These are phyloP conservation scores for Pseudocercospora fijiensis DNA, from an alignment of 2,329 filamentous ascomycete genomes.

Conservation along the genomic window DNA sequence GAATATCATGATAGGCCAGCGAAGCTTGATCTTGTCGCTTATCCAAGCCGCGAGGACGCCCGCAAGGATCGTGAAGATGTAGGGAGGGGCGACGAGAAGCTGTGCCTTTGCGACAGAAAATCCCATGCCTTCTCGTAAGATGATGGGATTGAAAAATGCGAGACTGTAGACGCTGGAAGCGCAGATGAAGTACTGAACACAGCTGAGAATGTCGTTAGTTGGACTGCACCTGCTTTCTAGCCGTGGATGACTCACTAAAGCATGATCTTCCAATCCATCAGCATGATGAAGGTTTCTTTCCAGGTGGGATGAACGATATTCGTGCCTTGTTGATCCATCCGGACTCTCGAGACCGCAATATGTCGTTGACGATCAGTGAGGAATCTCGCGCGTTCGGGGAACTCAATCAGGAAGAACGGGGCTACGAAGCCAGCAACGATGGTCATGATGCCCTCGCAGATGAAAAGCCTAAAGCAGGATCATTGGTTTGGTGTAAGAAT, in stretches of 20 bases:
- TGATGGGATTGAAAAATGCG: conserved; percentile 73
- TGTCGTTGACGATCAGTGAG: conserved; percentile 16
- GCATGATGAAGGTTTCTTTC: conserved; percentile 6
- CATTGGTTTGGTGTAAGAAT: not conserved
- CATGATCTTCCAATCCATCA: conserved; percentile 19
- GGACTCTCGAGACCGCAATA: conserved; percentile 19
- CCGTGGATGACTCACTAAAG: conserved; percentile 26
- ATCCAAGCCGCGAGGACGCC: conserved; percentile 3
- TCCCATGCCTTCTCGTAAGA: conserved; percentile 57
- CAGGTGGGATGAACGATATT: conserved; percentile 13
- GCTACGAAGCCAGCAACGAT: conserved; percentile 9
- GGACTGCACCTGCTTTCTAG: not conserved
- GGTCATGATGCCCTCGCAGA: conserved; percentile 16
- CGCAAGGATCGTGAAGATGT: conserved; percentile 6
- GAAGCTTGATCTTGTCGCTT: conserved; percentile 13
- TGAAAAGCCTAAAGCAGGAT: not conserved
- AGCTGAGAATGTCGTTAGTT: conserved; percentile 18
- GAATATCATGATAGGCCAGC: conserved; percentile 61
- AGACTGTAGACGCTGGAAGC: conserved; percentile 6
- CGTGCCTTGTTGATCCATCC: conserved; percentile 16
- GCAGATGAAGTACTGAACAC: conserved; percentile 32
- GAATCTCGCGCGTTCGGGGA: conserved; percentile 20
- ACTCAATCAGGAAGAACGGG: conserved; percentile 14
- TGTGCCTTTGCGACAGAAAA: conserved; percentile 65
- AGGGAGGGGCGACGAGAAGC: conserved; percentile 62